Conservation (phyloP, 2,329 filamentous ascomycete species). For the Aspergillus novoparasiticus region DNA sequence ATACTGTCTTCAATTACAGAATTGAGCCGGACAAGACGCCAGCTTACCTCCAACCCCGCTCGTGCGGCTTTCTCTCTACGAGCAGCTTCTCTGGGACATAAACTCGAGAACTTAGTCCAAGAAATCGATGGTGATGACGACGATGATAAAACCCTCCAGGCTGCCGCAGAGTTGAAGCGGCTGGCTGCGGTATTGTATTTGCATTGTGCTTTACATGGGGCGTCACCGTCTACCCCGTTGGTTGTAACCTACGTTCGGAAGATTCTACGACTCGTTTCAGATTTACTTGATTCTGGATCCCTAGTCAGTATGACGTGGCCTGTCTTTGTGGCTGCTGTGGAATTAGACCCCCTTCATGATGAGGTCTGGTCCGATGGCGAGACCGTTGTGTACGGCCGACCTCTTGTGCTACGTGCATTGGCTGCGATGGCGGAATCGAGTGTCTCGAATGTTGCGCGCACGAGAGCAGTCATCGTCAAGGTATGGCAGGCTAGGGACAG, state of each 20-base stretch:
- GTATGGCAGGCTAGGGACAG: conserved; percentile 51
- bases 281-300: conserved; percentile 35
- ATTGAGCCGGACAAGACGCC: conserved; percentile 42
- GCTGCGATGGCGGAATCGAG: conserved; percentile 45
- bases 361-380: conserved; percentile 34
- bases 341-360: conserved; percentile 43
- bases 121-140: conserved; percentile 32
- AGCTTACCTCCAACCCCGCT: conserved; percentile 26
- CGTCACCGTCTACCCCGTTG: conserved; percentile 43
- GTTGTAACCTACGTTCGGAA: conserved; percentile 35
- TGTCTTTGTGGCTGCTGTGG: conserved; percentile 48
- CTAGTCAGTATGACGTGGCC: conserved; percentile 46
- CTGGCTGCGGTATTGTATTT: conserved; percentile 50
- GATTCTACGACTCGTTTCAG: conserved; percentile 39
- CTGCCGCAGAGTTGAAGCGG: conserved; percentile 47
- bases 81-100: conserved; percentile 37
- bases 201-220: conserved; percentile 49
- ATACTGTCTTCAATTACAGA: conserved; percentile 53
- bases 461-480: conserved; percentile 50
- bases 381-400: conserved; percentile 34
- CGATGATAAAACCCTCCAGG: conserved; percentile 36
- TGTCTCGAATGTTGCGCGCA: conserved; percentile 48
- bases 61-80: conserved; percentile 32
- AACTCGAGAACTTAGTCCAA: conserved; percentile 38
- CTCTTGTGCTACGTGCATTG: conserved; percentile 45